Base-by-base conservation (phyloP, 352 stramenopile species). In the Phytophthora meadii region DNA sequence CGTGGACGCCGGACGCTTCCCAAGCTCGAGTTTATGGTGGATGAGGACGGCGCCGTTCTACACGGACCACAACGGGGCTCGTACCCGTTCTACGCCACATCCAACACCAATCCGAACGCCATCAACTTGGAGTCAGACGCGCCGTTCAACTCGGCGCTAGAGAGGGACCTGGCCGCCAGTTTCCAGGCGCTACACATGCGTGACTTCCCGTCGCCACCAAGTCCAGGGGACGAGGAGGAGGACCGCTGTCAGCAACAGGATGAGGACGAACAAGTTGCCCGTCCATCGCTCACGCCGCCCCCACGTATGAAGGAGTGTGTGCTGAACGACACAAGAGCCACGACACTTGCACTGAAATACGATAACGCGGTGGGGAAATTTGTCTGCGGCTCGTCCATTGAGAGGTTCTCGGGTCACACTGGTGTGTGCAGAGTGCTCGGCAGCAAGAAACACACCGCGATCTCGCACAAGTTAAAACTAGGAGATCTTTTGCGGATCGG, bases 401-500 rank as follows among this genome's bases (percentile, higher is more conserved):
- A 98, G 68, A 76, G 88, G 5, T 98, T 98, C 74, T 97, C 89
- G 39, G 88, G 90, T 25, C 92, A 98, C 74, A 96, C 90, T 36
- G 90, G 92, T 40, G 93, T 96, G 36, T 97, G 92, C 63, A 76
- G 88, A 62, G 90, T 98, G 46, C 76, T 98, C 17, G 90, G 90
- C 27, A 95, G 88, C 45, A 94, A 95, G 60, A 93, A 93, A 56
- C 90, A 94, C 49, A 82, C 84, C 4, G 81, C 90, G 28, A 92
- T 88, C 48, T 79, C 81, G 10, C 87, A 95, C 50, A 86, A 61
- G 34, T 75, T 97, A 34, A 71, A 84, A 46, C 75, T 97, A 39
- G 89, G 89, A 17, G 89, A 97, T 72, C 70, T 97, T 30, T 70
- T 98, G 22, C 70, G 92, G 19, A 96, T 98, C 46, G 92, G 92